These are phyloP conservation scores for Didymosphaeria variabile DNA, from an alignment of 2,329 filamentous ascomycete genomes.

Conservation along the genomic window DNA sequence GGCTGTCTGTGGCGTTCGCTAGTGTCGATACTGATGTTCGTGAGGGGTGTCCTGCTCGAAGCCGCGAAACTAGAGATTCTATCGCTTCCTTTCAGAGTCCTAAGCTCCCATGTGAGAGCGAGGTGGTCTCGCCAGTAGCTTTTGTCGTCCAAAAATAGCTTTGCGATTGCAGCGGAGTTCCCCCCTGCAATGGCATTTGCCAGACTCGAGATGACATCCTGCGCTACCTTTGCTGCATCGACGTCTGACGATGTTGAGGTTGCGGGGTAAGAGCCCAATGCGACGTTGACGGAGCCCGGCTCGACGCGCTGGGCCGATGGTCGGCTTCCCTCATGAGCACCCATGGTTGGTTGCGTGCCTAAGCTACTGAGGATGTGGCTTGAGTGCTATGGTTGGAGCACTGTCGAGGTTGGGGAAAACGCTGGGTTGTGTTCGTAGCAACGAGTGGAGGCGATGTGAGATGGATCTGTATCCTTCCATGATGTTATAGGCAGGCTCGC, in stretches of 20 bases:
- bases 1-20: conserved; percentile 27
- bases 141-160: conserved; percentile 60
- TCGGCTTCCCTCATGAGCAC: conserved; percentile 31
- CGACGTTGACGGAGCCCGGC: conserved; percentile 66
- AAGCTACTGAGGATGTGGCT: not conserved
- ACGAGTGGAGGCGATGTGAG: not conserved
- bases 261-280: conserved; percentile 55
- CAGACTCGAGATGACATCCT: conserved; percentile 50
- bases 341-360: conserved; percentile 25
- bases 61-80: conserved; percentile 51
- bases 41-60: conserved; percentile 43
- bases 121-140: conserved; percentile 69
- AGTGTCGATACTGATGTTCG: conserved; percentile 42
- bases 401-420: not conserved
- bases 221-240: conserved; percentile 52
- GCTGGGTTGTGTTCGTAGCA: not conserved
- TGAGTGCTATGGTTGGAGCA: not conserved
- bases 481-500: not conserved
- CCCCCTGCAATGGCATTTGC: conserved; percentile 53
- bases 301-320: conserved; percentile 56
- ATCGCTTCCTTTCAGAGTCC: conserved; percentile 60
- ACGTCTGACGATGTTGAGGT: conserved; percentile 37
- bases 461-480: not conserved
- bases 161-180: conserved; percentile 40
- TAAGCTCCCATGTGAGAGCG: conserved; percentile 64